Base-by-base conservation (phyloP, 164 flowering plant species). In the Umbellularia californica region DNA sequence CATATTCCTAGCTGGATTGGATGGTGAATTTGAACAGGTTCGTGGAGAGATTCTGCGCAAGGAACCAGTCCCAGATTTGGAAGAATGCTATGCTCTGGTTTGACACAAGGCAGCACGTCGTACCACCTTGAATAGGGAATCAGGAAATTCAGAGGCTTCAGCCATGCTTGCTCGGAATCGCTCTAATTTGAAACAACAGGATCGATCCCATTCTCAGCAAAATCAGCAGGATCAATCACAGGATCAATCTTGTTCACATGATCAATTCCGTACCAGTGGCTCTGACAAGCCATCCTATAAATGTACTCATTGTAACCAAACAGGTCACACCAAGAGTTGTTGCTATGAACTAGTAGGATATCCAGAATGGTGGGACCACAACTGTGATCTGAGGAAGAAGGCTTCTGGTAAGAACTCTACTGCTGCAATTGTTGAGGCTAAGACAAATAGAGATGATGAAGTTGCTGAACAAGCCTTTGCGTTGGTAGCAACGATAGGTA, bases 201-300 rank as follows among this genome's bases (percentile, higher is more conserved):
- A 0, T 0, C 17, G 1, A 0, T 3, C 19, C 2, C 22, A 17
- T 0, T 0, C 5, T 1, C 2, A 58, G 2, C 24, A 25, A 3
- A 7, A 14, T 1, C 3, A 1, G 0, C 1, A 0, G 15, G 27
- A 20, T 13, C 24, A 2, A 12, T 12, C 15, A 64, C 1, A 30
- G 2, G 19, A 58, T 15, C 17, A 58, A 58, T 15, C 17, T 58
- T 0, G 17, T 17, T 58, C 62, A 58, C n/a, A 17, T 58, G n/a
- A 58, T 58, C 62, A n/a, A 2, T 15, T 1, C 62, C n/a, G n/a
- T 58, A 14, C 17, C 17, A 58, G 17, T 15, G n/a, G 62, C 4
- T 19, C 22, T 25, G 2, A 19, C 17, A 12, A 14, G n/a, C 3
- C 22, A 19, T 19, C 50, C 3, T 19, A 10, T 7, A 4, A 55